Evolutionary conservation across 345 rosid genomes (phyloP), one percentile per base, ranked within the genome.

Genomic region (Trapa incisa): DNA sequence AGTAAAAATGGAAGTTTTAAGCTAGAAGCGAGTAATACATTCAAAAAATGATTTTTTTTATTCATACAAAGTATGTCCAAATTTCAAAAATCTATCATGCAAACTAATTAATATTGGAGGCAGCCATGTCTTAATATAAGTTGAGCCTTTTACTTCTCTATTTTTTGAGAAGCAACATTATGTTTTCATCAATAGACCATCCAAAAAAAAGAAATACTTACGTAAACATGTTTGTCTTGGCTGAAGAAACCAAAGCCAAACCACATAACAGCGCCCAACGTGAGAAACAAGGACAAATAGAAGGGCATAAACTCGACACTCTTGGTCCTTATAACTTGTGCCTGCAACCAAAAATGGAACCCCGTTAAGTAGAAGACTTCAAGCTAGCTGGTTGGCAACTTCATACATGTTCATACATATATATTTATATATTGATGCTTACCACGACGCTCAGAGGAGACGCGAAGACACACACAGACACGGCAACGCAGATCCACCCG

Each of bases 271-370:
- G 99, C 99, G 64, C 87, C 85, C 68, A 91, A 36, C 22, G 97
- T 91, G 45, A 94, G 92, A 81, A 80, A 91, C 74, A 91, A 80
- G 17, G 99, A 91, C 29, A 94, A 72, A 69, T 75, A 76, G 68
- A 94, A 84, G 1, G 99, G 99, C 99, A 94, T 94, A 80, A 83
- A 94, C 70, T 89, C 96, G 10, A 94, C 99, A 47, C 99, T 94
- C 61, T 72, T 85, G 17, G 97, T 94, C 50, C 82, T 67, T 39
- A 94, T 76, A 3, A 94, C 97, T 68, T 74, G 84, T 63, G 85
- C 86, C 96, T 89, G 17, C 68, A 39, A 6, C 12, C 12, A 47
- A n/a, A 69, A 15, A 67, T 35, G 15, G 13, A 22, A n/a, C 17
- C 16, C 5, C 29, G 29, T 22, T 22, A 22, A 22, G 29, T 22